phyloP scores from a whole-genome alignment of 208 protist species.

The Acanthamoeba sp. region DNA sequence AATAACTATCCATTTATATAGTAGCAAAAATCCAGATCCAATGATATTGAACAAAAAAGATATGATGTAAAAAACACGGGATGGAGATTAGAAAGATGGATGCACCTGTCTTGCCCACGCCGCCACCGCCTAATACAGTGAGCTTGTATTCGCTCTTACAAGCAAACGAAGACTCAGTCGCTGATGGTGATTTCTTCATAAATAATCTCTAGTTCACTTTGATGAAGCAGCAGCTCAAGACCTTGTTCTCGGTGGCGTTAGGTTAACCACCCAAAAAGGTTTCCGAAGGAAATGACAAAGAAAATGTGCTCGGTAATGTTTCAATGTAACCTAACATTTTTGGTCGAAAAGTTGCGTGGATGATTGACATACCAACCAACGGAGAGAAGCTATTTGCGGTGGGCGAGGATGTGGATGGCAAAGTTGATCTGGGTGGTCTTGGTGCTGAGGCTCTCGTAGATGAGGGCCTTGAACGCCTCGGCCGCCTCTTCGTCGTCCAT shows the following conservation, averaged over 20 bases:
- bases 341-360: no score
- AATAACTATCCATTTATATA: no score
- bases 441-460: conserved; percentile 83
- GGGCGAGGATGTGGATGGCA: conserved; percentile 89
- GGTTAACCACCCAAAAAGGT: no score
- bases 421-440: conserved; percentile 89
- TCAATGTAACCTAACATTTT: no score
- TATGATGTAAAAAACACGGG: no score
- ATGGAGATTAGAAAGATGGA: no score
- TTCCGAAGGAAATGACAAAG: no score
- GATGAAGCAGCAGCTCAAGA: no score
- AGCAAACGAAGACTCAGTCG: not conserved
- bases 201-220: not conserved
- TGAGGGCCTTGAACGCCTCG: conserved; percentile 83
- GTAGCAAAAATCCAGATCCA: no score
- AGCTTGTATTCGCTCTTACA: conserved; percentile 39
- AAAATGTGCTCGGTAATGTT: no score
- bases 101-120: conserved; percentile 29
- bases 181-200: not conserved
- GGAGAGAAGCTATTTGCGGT: conserved; percentile 68
- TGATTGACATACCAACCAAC: no score
- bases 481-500: conserved; percentile 77
- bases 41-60: not conserved
- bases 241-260: no score
- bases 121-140: conserved; percentile 64